Conservation (phyloP, 2,329 filamentous ascomycete genomes). For the Neofusicoccum sp. region DNA sequence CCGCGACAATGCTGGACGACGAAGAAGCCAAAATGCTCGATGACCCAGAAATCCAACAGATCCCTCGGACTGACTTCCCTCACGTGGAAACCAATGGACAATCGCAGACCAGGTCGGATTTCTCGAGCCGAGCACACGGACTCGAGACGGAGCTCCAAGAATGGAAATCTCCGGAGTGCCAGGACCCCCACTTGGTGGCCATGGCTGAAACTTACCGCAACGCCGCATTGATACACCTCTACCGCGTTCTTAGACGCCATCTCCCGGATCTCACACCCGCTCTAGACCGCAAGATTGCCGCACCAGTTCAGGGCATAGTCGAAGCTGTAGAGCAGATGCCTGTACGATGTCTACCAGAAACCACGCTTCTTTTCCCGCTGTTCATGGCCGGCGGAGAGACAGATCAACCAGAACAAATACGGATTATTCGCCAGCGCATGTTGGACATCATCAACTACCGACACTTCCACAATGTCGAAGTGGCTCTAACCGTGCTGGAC, state of each 20-base stretch:
- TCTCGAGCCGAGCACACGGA: conserved; percentile 13
- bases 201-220: conserved; percentile 21
- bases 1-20: not conserved
- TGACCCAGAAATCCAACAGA: conserved; percentile 3
- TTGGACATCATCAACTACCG: conserved; percentile 19
- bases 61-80: not conserved
- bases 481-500: conserved; percentile 18
- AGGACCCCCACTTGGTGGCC: conserved; percentile 13
- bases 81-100: not conserved
- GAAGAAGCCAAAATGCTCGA: conserved; percentile 4
- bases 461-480: conserved; percentile 21
- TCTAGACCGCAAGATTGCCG: conserved; percentile 16
- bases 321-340: conserved; percentile 21
- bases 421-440: conserved; percentile 19
- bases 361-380: conserved; percentile 15
- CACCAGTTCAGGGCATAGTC: conserved; percentile 14
- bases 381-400: conserved; percentile 21
- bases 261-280: conserved; percentile 15
- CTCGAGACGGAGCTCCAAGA: conserved; percentile 16
- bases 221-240: conserved; percentile 20
- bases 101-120: conserved; percentile 11
- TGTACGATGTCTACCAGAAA: conserved; percentile 18
- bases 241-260: conserved; percentile 15
- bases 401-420: conserved; percentile 7
- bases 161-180: conserved; percentile 16